Conservation (phyloP, 202 grass and related monocot species). For the Elaeis oleifera region DNA sequence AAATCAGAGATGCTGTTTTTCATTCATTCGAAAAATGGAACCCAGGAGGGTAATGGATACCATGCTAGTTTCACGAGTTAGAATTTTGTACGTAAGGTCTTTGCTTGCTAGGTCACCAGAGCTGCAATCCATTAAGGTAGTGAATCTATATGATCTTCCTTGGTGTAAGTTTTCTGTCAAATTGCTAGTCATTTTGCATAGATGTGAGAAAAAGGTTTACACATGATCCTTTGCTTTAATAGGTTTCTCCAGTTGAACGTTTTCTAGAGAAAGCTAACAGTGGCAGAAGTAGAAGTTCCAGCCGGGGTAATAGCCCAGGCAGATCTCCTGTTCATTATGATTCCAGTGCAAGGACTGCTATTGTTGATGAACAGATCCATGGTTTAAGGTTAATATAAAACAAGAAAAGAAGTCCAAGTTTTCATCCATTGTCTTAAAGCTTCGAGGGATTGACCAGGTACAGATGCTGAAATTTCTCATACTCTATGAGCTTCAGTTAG, state of each 20-base stretch:
- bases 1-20: conserved; percentile 93
- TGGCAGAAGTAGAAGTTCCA: conserved; percentile 84
- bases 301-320: conserved; percentile 79
- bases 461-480: not conserved
- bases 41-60: conserved; percentile 97
- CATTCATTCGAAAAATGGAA: conserved; percentile 98
- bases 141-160: not conserved
- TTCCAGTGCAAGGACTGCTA: conserved; percentile 42
- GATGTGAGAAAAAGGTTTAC: conserved; percentile 17
- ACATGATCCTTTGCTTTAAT: conserved; percentile 25
- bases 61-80: conserved; percentile 95
- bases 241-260: conserved; percentile 83
- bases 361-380: conserved; percentile 75
- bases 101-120: conserved; percentile 92
- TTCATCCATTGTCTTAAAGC: conserved; percentile 87
- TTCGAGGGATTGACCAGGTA: conserved; percentile 98
- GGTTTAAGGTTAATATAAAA: conserved; percentile 86
- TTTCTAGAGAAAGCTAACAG: conserved; percentile 89
- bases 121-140: conserved; percentile 93
- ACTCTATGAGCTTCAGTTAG: not conserved
- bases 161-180: conserved; percentile 7
- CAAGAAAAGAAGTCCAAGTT: conserved; percentile 98
- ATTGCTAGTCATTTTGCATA: not conserved
- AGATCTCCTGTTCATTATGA: conserved; percentile 73
- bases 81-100: conserved; percentile 98